These are phyloP conservation scores for Neurospora cerealis DNA, from an alignment of 495 filamentous ascomycete genomes.

Conservation along the genomic window DNA sequence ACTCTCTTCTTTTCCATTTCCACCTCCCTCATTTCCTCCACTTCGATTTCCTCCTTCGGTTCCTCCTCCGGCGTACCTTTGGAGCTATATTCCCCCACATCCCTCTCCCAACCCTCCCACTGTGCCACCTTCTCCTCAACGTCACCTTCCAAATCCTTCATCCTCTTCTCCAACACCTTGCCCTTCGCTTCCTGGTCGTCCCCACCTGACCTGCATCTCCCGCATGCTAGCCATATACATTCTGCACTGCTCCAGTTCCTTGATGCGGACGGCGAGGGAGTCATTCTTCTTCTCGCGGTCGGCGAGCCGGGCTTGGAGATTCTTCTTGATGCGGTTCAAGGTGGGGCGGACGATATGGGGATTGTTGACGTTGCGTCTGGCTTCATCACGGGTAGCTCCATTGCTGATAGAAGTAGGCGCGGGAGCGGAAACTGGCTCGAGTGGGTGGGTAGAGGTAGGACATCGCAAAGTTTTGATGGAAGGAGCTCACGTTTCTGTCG, in stretches of 20 bases:
- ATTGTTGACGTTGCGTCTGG: not conserved
- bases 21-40: not conserved
- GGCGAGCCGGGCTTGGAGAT: not conserved
- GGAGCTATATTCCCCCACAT: not conserved
- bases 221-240: not conserved
- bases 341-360: not conserved
- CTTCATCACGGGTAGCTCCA: not conserved
- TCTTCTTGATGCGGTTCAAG: not conserved
- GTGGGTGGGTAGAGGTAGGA: not conserved
- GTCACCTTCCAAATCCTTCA: not conserved
- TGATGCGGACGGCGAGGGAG: too few relatives aligned
- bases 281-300: not conserved
- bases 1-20: not conserved
- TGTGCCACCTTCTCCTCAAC: not conserved
- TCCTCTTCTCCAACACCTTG: not conserved
- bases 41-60: not conserved
- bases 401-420: not conserved
- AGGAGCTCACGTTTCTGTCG: not conserved
- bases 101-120: not conserved
- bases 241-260: not conserved
- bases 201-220: not conserved
- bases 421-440: not conserved
- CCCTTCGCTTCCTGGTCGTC: not conserved
- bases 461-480: not conserved
- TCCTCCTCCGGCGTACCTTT: not conserved